Evolutionary conservation across 495 filamentous ascomycete species (phyloP).

Genomic region (Venustampulla echinocandica): DNA sequence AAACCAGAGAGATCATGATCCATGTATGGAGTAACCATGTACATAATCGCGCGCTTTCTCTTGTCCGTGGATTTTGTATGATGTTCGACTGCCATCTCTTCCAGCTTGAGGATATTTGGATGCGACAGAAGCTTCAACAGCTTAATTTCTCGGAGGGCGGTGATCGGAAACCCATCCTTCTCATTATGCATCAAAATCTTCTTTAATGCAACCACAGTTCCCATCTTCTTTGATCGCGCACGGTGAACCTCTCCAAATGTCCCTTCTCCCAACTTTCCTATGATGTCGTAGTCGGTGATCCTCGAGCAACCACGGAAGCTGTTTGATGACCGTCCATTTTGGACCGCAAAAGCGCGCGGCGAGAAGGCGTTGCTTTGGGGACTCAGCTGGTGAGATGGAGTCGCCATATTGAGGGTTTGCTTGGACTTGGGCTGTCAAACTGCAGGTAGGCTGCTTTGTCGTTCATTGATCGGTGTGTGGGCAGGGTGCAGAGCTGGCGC

Average conservation of each 20-base stretch:
- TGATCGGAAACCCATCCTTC: slow-evolving; percentile 77
- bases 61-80: slow-evolving; percentile 59
- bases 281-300: slow-evolving; percentile 79
- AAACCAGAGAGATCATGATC: slow-evolving; percentile 95
- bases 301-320: slow-evolving; percentile 78
- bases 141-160: slow-evolving; percentile 83
- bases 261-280: slow-evolving; percentile 91
- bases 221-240: slow-evolving; percentile 65
- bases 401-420: slow-evolving; percentile 12
- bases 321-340: slow-evolving; percentile 11
- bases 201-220: slow-evolving; percentile 76
- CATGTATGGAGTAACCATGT: slow-evolving; percentile 99
- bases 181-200: slow-evolving; percentile 88
- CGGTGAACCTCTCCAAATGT: slow-evolving; percentile 98
- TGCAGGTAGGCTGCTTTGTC: too few species aligned
- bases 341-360: slow-evolving; percentile 11
- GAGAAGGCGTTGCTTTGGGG: slow-evolving; percentile 14
- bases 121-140: slow-evolving; percentile 89
- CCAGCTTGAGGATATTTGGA: slow-evolving; percentile 74
- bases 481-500: too few species aligned
- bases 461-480: too few species aligned
- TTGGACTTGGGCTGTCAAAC: too few species aligned
- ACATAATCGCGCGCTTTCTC: slow-evolving; percentile 78
- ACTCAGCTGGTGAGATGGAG: slow-evolving; percentile 15
- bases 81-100: slow-evolving; percentile 92